Evolutionary conservation across 2,329 filamentous ascomycete genomes (phyloP).

Genomic region (Amauroascus verrucosus): DNA sequence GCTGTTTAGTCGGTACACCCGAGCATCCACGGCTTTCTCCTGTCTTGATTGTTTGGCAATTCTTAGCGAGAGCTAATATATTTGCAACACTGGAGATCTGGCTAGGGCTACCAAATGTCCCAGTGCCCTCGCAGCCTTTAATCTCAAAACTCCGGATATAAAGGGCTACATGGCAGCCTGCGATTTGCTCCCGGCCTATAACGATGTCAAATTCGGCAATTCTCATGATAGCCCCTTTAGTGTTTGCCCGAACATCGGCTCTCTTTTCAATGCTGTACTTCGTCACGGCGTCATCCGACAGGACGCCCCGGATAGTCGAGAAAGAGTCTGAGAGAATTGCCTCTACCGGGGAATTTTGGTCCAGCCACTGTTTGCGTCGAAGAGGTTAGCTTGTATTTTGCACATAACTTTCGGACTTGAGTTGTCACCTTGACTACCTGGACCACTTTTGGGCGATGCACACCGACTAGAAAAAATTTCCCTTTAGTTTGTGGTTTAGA

Average conservation of each 20-base stretch:
- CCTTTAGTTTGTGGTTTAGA: conserved; percentile 25
- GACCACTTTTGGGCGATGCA: conserved; percentile 15
- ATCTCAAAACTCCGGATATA: conserved; percentile 20
- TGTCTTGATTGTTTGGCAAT: background rate
- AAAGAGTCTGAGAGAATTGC: conserved; percentile 28
- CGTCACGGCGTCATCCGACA: conserved; percentile 23
- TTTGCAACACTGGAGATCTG: conserved; percentile 11
- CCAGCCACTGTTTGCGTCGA: conserved; percentile 22
- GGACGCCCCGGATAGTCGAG: conserved; percentile 27
- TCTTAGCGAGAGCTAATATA: background rate
- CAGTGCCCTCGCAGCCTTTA: conserved; percentile 21
- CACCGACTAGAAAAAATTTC: conserved; percentile 26
- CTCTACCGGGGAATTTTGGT: conserved; percentile 15
- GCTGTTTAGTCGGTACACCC: background rate
- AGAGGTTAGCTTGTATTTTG: background rate
- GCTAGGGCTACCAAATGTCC: conserved; percentile 21
- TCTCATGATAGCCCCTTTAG: conserved; percentile 24
- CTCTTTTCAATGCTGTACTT: conserved; percentile 18
- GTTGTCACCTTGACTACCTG: conserved; percentile 26
- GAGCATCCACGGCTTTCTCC: background rate
- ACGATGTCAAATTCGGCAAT: conserved; percentile 30
- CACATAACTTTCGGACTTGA: background rate
- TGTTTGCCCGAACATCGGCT: conserved; percentile 17
- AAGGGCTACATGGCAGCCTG: conserved; percentile 17
- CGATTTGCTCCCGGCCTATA: conserved; percentile 18